Percentiles rank a stretch among this genome's conserved stretches.
phyloP scores from a whole-genome alignment of 768 basidiomycete genomes.

The Cyclocybe cylindracea region DNA sequence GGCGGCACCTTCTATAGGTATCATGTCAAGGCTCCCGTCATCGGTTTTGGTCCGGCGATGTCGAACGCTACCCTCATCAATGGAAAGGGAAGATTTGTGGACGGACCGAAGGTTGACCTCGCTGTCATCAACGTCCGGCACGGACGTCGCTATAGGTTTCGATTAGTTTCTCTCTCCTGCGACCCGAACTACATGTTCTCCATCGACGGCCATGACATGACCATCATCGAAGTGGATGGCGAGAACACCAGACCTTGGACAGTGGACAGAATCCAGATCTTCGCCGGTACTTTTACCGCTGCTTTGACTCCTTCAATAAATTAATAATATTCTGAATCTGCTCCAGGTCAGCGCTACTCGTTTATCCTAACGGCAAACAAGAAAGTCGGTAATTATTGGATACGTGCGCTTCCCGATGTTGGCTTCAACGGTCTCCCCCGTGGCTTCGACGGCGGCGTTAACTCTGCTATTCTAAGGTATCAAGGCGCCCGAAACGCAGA shows the following conservation, averaged over 20 bases:
- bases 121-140: slow-evolving; percentile 39
- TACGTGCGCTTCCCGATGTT: slow-evolving; percentile 36
- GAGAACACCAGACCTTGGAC: slow-evolving; percentile 21
- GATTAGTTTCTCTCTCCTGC: slow-evolving; percentile 48
- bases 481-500: slow-evolving; percentile 34
- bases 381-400: slow-evolving; percentile 41
- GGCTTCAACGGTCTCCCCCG: neutral
- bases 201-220: slow-evolving; percentile 37
- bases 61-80: slow-evolving; percentile 45
- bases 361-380: slow-evolving; percentile 35
- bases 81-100: slow-evolving; percentile 41
- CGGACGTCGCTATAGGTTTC: slow-evolving; percentile 51
- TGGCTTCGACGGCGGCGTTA: slow-evolving; percentile 19
- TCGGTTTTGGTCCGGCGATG: no score
- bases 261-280: slow-evolving; percentile 45
- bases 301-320: no score
- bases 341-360: slow-evolving; percentile 48
- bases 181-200: slow-evolving; percentile 40
- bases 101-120: slow-evolving; percentile 33
- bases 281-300: slow-evolving; percentile 26
- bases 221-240: slow-evolving; percentile 44
- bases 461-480: slow-evolving; percentile 49
- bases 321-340: no score
- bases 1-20: neutral
- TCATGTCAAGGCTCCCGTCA: no score